Evolutionary conservation across 495 filamentous ascomycete species (phyloP).

Genomic region (Hamigera avellanea): DNA sequence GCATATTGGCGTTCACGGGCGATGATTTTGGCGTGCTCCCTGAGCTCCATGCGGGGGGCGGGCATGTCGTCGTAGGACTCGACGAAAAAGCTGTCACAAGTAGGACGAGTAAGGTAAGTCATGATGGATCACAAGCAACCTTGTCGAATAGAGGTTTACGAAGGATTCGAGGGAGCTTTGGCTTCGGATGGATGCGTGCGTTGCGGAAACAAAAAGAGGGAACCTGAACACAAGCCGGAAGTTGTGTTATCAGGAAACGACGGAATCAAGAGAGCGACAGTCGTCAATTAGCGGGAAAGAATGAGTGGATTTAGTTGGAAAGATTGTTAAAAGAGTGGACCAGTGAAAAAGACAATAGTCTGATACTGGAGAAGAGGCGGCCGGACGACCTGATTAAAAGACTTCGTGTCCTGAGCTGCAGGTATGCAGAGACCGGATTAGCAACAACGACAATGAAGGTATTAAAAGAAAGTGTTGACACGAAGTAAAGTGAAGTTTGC

Average conservation of each 20-base stretch:
- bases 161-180: no score
- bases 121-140: slow-evolving; percentile 39
- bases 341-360: slow-evolving; percentile 29
- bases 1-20: slow-evolving; percentile 67
- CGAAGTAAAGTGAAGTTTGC: neutral
- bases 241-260: slow-evolving; percentile 33
- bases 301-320: slow-evolving; percentile 50
- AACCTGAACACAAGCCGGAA: slow-evolving; percentile 20
- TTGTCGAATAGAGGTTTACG: no score
- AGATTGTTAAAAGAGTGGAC: slow-evolving; percentile 29
- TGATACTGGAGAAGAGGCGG: slow-evolving; percentile 25
- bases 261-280: slow-evolving; percentile 44
- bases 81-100: slow-evolving; percentile 75
- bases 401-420: slow-evolving; percentile 32
- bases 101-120: slow-evolving; percentile 50
- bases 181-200: no score
- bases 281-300: slow-evolving; percentile 39
- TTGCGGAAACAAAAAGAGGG: slow-evolving; percentile 12
- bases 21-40: slow-evolving; percentile 62
- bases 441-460: no score
- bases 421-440: slow-evolving; percentile 3
- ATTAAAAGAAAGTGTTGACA: no score
- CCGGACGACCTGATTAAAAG: slow-evolving; percentile 27
- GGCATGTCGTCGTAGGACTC: slow-evolving; percentile 62
- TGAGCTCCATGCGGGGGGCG: slow-evolving; percentile 21